Base-by-base conservation (phyloP, 2,329 filamentous ascomycete genomes). In the Xylariaceae sp. region DNA sequence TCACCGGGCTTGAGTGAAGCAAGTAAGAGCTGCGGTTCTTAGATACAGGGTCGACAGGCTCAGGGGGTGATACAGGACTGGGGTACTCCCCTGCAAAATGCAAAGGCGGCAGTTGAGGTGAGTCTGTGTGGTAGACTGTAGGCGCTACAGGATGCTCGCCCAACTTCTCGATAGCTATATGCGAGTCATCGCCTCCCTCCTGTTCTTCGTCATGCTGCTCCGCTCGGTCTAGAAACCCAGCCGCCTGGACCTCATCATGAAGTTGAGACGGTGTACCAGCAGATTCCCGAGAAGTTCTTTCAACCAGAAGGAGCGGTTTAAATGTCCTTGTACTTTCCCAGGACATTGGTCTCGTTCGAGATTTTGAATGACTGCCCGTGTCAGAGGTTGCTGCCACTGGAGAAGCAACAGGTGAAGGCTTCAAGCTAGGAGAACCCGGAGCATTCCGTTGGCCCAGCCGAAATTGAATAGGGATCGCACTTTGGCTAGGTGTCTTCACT, bases 231-330 rank as follows among this genome's bases (percentile, higher is more conserved):
- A 51, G 38, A 35, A 39, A 14, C 41, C 71, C 70, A 50, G 70
- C 73, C 2, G 68, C 76, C 6, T 72, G 73, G 12, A 83, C 19
- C 27, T 75, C 76, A 39, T 75, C 63, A 22, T 70, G 68, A 7
- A 57, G 51, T 31, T 51, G 52, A 32, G 54, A 58, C 17, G 66
- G 56, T 18, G 63, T 58, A 27, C 67, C 64, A 3, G 60, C 58
- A 6, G 68, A 61, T 39, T 67, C 67, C 39, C 73, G 70, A 9
- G 74, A 71, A 3, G 72, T 73, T 55, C 72, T 83, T 66, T 95
- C 88, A 6, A 95, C 81, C 18, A 96, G 82, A 68, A 88, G 92
- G 9, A 96, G 72, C 0, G 91, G 91, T 58, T 87, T 85, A 61
- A 91, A 85, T 63, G 94, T 89, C 47, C 80, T 80, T 15, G 76